A percentile compares a stretch with the other conserved stretches of the same genome.
Evolutionary conservation across 164 flowering plant genomes (phyloP).

Genomic region (Pachysandra terminalis): DNA sequence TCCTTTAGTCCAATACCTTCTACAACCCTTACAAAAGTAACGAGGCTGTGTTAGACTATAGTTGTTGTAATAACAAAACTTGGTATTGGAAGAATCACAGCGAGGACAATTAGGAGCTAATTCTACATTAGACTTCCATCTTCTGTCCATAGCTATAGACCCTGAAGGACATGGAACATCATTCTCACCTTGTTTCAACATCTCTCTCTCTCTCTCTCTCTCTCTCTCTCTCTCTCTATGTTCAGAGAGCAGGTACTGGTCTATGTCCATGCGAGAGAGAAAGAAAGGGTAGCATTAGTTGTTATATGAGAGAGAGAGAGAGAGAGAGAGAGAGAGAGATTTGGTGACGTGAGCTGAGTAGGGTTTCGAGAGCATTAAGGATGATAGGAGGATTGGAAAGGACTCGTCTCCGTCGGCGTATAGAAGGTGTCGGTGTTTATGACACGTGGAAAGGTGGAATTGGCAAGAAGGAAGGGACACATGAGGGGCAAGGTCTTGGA

Average conservation of each 20-base stretch:
- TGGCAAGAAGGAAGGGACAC: conserved; percentile 19
- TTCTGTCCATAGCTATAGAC: conserved; percentile 29
- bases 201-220: too few relatives aligned
- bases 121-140: conserved; percentile 47
- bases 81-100: conserved; percentile 56
- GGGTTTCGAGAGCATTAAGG: conserved; percentile 21
- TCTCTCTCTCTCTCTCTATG: too few relatives aligned
- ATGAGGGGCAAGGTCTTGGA: conserved; percentile 38
- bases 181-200: conserved; percentile 3
- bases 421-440: conserved; percentile 36
- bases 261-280: too few relatives aligned
- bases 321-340: neutral
- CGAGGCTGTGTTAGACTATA: conserved; percentile 63
- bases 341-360: conserved; percentile 5
- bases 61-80: conserved; percentile 71
- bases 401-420: conserved; percentile 30
- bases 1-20: conserved; percentile 69
- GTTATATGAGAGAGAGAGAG: conserved; percentile 1
- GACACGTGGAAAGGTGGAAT: conserved; percentile 18
- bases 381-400: conserved; percentile 3
- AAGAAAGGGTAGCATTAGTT: too few relatives aligned
- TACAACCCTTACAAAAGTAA: conserved; percentile 64
- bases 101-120: conserved; percentile 53
- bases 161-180: conserved; percentile 13
- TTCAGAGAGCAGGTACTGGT: neutral